Percentiles rank a stretch among this genome's conserved stretches.
Conservation (phyloP, 2,329 filamentous ascomycete genomes). For the Pyricularia grisea region DNA sequence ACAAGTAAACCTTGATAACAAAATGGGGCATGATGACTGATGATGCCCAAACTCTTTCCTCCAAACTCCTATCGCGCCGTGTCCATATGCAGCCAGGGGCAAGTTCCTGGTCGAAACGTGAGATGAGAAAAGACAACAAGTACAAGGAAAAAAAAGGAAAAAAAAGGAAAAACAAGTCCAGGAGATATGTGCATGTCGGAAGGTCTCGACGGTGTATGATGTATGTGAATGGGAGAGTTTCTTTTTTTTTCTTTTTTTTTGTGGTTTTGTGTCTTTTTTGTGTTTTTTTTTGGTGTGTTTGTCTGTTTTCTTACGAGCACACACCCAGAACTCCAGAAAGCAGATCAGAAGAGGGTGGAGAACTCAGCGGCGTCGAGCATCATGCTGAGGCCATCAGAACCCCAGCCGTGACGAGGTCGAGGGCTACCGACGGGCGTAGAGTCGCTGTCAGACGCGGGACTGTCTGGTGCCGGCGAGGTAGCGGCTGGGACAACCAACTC, state of each 20-base stretch:
- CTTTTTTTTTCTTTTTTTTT: background rate
- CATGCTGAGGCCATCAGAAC: background rate
- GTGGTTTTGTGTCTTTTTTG: background rate
- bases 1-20: background rate
- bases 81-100: background rate
- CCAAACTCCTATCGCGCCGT: background rate
- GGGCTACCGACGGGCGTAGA: background rate
- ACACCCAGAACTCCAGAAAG: background rate
- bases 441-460: background rate
- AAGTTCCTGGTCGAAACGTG: background rate
- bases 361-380: background rate
- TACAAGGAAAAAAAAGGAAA: background rate
- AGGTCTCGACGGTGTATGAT: background rate
- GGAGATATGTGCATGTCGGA: background rate
- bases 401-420: background rate
- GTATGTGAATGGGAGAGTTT: background rate
- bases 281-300: constrained; percentile 2
- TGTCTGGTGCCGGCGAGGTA: background rate
- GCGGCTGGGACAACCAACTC: background rate
- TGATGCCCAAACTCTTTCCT: background rate
- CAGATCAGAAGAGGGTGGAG: background rate
- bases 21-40: background rate
- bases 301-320: background rate
- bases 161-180: background rate
- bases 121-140: background rate